Evolutionary conservation across 2,329 filamentous ascomycete species (phyloP).

Genomic region (Monilinia fructicola): DNA sequence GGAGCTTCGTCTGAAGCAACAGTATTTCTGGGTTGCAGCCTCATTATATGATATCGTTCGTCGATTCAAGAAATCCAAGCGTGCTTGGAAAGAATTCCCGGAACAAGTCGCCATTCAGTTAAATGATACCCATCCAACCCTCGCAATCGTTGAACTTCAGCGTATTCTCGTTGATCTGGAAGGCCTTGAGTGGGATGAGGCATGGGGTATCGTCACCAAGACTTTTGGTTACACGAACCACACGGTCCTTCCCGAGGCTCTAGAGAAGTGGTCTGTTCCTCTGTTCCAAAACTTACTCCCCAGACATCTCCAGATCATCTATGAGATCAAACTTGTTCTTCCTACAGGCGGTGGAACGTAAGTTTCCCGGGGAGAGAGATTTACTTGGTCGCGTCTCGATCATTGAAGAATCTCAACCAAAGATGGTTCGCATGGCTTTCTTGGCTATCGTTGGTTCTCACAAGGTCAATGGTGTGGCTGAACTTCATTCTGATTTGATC

Average conservation of each 20-base stretch:
- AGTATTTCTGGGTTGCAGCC: constrained; percentile 99
- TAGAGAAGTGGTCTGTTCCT: constrained; percentile 98
- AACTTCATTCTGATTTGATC: constrained; percentile 96
- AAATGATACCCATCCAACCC: constrained; percentile 95
- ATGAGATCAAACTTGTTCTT: constrained; percentile 98
- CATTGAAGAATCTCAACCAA: constrained; percentile 93
- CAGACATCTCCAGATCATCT: constrained; percentile 94
- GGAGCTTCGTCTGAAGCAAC: constrained; percentile 95
- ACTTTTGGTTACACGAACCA: constrained; percentile 98
- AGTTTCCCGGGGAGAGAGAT: constrained; percentile 86
- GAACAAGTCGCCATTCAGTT: constrained; percentile 96
- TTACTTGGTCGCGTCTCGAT: constrained; percentile 87
- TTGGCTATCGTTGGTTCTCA: constrained; percentile 95
- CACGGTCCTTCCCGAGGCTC: constrained; percentile 91
- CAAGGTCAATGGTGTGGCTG: constrained; percentile 98
- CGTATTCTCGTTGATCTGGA: constrained; percentile 88
- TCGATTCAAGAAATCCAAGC: constrained; percentile 95
- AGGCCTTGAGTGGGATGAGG: constrained; percentile 88
- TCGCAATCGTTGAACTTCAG: constrained; percentile 94
- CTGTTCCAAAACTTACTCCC: constrained; percentile 90
- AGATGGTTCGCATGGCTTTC: constrained; percentile 98
- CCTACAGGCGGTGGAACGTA: constrained; percentile 84
- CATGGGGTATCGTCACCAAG: constrained; percentile 76
- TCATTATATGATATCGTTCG: constrained; percentile 95
- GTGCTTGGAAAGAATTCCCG: constrained; percentile 86